A percentile compares a stretch with the other conserved stretches of the same genome.
Evolutionary conservation across 139 green algal genomes (phyloP).

Genomic region (Eudorina sp.): DNA sequence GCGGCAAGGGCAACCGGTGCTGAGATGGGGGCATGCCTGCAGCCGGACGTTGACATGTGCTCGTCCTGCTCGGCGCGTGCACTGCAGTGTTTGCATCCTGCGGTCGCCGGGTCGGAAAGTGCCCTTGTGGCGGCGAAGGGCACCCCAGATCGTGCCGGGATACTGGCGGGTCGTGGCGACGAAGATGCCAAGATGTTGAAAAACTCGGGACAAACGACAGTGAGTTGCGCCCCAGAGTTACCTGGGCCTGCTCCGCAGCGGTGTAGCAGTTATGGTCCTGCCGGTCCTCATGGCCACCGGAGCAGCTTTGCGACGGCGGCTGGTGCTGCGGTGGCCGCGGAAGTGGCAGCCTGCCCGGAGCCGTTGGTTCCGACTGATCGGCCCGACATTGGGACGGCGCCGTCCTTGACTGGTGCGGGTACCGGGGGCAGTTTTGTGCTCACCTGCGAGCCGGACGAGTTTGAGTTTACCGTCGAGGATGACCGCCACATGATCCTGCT

Average conservation of each 20-base stretch:
- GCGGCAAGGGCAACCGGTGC: not conserved
- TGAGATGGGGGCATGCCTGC: not conserved
- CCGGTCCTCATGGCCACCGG: not conserved
- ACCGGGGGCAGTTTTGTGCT: conserved; percentile 9
- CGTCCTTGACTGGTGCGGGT: not conserved
- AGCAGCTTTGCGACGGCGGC: conserved; percentile 4
- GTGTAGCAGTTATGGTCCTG: too few species aligned
- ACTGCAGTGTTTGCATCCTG: not conserved
- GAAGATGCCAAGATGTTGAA: too few species aligned
- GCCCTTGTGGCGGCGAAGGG: too few species aligned
- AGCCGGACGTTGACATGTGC: conserved; percentile 3
- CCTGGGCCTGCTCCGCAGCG: not conserved
- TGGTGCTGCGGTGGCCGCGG: not conserved
- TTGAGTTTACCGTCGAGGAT: conserved; percentile 5
- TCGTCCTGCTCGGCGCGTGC: not conserved
- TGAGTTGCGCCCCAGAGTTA: too few species aligned
- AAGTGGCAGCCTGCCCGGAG: not conserved
- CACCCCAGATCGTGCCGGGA: too few species aligned
- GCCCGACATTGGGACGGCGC: too few species aligned
- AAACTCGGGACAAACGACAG: too few species aligned
- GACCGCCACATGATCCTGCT: conserved; percentile 33
- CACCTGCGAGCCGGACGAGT: conserved; percentile 31
- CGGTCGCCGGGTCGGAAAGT: too few species aligned
- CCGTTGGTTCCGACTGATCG: not conserved
- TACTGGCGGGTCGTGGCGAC: too few species aligned